These are phyloP conservation scores for Ganoderma meredithae DNA, from an alignment of 1,284 basidiomycete species.

Conservation along the genomic window DNA sequence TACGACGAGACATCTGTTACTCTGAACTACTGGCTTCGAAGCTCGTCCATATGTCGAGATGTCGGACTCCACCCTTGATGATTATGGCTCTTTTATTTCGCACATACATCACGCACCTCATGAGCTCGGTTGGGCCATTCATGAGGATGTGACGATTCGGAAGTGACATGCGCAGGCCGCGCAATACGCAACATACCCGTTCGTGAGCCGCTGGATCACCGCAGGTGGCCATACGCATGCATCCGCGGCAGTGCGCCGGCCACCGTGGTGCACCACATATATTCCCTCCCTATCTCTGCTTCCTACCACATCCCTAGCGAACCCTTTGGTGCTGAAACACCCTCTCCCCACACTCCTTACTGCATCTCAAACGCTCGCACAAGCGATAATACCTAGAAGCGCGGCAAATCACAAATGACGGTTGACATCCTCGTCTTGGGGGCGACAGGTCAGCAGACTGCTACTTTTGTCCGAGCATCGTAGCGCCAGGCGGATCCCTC, in stretches of 20 bases:
- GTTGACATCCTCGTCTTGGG: conserved; percentile 69
- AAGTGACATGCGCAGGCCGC: not conserved
- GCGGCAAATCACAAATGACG: conserved; percentile 12
- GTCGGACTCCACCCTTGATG: not conserved
- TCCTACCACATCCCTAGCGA: not conserved
- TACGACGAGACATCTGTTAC: not conserved
- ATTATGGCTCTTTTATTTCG: not conserved
- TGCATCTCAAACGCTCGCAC: not conserved
- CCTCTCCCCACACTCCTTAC: not conserved
- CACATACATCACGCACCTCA: not conserved
- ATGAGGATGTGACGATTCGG: not conserved
- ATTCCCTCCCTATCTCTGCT: not conserved
- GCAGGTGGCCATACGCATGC: not conserved
- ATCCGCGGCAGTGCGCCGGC: not conserved
- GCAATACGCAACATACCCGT: not conserved
- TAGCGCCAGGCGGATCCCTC: not conserved
- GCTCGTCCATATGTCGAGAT: not conserved
- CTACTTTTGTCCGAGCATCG: not conserved
- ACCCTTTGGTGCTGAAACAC: not conserved
- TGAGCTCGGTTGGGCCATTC: not conserved
- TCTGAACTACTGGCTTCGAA: not conserved
- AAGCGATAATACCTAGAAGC: not conserved
- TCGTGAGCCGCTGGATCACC: not conserved
- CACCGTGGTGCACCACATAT: not conserved
- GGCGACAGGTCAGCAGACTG: conserved; percentile 54